Percentiles rank a stretch among this genome's conserved stretches.
These are phyloP conservation scores for Salix koriyanagi DNA, from an alignment of 345 rosid genomes.

Conservation along the genomic window DNA sequence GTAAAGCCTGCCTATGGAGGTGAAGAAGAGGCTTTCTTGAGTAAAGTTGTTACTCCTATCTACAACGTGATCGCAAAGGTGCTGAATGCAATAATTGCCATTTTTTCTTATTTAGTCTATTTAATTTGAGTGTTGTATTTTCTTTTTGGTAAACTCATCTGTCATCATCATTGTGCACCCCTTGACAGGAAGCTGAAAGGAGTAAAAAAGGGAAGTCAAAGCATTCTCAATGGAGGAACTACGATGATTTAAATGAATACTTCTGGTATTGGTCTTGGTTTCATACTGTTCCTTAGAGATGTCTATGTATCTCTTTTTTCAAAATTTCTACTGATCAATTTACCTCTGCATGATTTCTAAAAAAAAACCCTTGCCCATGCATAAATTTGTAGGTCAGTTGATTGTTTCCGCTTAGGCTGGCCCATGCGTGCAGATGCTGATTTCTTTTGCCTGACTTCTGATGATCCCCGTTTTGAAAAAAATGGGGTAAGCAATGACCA, in stretches of 20 bases:
- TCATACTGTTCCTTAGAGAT: background rate
- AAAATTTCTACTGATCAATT: slow-evolving; percentile 3
- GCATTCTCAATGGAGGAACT: slow-evolving; percentile 99
- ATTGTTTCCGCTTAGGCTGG: slow-evolving; percentile 98
- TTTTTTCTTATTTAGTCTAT: background rate
- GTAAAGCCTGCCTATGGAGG: slow-evolving; percentile 98
- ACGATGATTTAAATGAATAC: slow-evolving; percentile 94
- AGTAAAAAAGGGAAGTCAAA: slow-evolving; percentile 83
- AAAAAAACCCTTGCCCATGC: background rate
- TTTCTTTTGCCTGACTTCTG: slow-evolving; percentile 56
- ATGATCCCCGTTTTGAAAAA: slow-evolving; percentile 36
- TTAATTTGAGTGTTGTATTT: background rate
- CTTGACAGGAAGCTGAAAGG: slow-evolving; percentile 78
- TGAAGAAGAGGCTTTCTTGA: slow-evolving; percentile 93
- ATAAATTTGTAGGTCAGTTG: slow-evolving; percentile 66
- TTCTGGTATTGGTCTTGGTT: slow-evolving; percentile 59
- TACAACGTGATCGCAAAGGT: slow-evolving; percentile 83
- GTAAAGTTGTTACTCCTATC: slow-evolving; percentile 85
- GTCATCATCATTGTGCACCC: slow-evolving; percentile 8
- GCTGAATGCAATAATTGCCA: background rate
- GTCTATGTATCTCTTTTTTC: background rate
- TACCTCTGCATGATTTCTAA: slow-evolving; percentile 25
- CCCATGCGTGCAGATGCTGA: slow-evolving; percentile 98
- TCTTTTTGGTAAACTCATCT: background rate
- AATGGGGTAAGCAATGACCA: slow-evolving; percentile 45